A percentile compares a stretch with the other conserved stretches of the same genome.
These are phyloP conservation scores for Yarrowia sp. DNA, from an alignment of 805 yeast genomes.

Conservation along the genomic window DNA sequence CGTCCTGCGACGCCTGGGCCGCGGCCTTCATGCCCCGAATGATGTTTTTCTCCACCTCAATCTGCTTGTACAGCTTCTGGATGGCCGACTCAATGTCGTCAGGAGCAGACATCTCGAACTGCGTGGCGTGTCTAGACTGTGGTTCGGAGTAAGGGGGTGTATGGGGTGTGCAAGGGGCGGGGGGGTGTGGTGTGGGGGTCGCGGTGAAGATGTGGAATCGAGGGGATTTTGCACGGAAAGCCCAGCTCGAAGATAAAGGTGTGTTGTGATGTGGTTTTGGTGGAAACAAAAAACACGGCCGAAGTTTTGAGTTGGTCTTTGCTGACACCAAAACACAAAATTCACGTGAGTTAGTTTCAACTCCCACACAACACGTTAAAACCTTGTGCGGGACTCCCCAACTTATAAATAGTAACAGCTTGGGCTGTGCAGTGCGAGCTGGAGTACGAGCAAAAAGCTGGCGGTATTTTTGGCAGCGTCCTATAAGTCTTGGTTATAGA, in stretches of 20 bases:
- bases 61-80: slow-evolving; percentile 75
- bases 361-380: slow-evolving; percentile 14
- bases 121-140: too few relatives aligned
- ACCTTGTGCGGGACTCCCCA: background rate
- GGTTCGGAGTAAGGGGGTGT: background rate
- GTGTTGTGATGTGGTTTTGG: background rate
- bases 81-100: slow-evolving; percentile 38
- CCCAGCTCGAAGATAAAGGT: too few relatives aligned
- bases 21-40: slow-evolving; percentile 82
- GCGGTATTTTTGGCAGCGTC: background rate
- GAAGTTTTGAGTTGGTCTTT: background rate
- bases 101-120: slow-evolving; percentile 7
- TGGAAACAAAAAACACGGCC: background rate
- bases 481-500: too few relatives aligned
- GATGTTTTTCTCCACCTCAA: slow-evolving; percentile 83
- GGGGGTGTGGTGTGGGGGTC: background rate
- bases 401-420: slow-evolving; percentile 3
- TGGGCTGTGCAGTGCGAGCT: background rate
- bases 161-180: background rate
- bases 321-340: slow-evolving; percentile 22
- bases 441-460: background rate
- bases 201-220: background rate
- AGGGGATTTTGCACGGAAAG: background rate
- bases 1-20: slow-evolving; percentile 73
- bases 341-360: slow-evolving; percentile 22